Evolutionary conservation across 768 basidiomycete species (phyloP).

Genomic region (Mycena rebaudengoi): DNA sequence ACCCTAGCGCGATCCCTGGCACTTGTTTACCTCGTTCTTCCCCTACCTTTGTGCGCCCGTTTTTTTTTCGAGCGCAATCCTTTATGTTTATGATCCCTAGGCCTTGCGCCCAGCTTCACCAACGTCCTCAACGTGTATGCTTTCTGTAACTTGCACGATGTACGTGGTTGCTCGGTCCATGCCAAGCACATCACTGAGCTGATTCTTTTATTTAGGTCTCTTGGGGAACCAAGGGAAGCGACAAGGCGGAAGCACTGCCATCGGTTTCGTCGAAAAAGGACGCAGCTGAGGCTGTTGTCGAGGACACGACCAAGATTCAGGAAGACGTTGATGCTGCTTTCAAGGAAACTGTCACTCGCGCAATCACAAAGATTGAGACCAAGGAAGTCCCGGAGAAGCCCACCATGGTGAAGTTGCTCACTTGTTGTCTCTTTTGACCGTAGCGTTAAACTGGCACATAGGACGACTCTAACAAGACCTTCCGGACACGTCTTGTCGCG

Average conservation of each 20-base stretch:
- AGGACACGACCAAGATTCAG: conserved; percentile 75
- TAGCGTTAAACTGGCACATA: no score
- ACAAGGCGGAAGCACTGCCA: conserved; percentile 89
- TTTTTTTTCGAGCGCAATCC: background rate
- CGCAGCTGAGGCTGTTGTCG: conserved; percentile 74
- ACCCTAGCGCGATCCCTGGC: conserved; percentile 91
- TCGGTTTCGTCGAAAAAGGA: conserved; percentile 67
- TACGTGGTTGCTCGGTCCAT: conserved; percentile 43
- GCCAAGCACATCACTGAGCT: background rate
- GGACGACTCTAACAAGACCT: conserved; percentile 64
- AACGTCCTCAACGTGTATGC: conserved; percentile 97
- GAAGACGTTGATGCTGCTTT: conserved; percentile 85
- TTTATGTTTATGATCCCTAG: background rate
- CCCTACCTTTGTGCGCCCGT: conserved; percentile 73
- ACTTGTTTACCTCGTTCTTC: conserved; percentile 93
- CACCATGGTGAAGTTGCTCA: no score
- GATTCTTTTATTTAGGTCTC: conserved; percentile 61
- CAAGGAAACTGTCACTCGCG: conserved; percentile 83
- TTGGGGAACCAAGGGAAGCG: conserved; percentile 96
- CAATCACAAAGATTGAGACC: conserved; percentile 68
- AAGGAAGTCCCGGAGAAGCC: conserved; percentile 69
- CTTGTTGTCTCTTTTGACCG: no score
- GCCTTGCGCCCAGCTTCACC: conserved; percentile 89
- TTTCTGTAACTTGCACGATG: conserved; percentile 96
- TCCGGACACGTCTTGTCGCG: conserved; percentile 82